phyloP scores from a whole-genome alignment of 2,329 filamentous ascomycete genomes.

The Curvularia sp. region DNA sequence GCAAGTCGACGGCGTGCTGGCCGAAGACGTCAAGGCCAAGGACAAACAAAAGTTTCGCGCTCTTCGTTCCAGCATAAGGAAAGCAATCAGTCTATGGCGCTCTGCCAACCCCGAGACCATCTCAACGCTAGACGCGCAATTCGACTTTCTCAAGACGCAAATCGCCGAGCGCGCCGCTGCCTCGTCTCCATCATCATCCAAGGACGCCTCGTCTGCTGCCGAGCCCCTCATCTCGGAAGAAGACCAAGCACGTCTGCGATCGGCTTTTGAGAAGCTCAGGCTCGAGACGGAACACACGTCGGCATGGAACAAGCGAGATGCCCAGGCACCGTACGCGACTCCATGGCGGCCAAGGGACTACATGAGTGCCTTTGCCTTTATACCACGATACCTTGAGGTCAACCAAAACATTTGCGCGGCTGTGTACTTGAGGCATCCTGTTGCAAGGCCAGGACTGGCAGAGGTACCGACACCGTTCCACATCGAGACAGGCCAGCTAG shows the following conservation, averaged over 20 bases:
- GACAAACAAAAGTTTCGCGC: slow-evolving; percentile 77
- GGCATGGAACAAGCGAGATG: slow-evolving; percentile 59
- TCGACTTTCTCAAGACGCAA: slow-evolving; percentile 52
- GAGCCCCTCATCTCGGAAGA: slow-evolving; percentile 53
- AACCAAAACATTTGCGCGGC: slow-evolving; percentile 97
- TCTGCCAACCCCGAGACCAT: slow-evolving; percentile 53
- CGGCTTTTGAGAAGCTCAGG: slow-evolving; percentile 63
- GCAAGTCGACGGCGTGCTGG: slow-evolving; percentile 67
- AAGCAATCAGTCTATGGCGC: slow-evolving; percentile 65
- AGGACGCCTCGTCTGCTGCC: slow-evolving; percentile 4
- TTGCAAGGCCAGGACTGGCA: slow-evolving; percentile 78
- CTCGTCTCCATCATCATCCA: slow-evolving; percentile 6
- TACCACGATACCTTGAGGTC: slow-evolving; percentile 94
- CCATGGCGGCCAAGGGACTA: slow-evolving; percentile 87
- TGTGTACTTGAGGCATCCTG: slow-evolving; percentile 92
- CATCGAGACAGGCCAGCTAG: slow-evolving; percentile 74
- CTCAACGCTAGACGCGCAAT: slow-evolving; percentile 55
- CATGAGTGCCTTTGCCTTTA: slow-evolving; percentile 93
- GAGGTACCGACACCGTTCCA: slow-evolving; percentile 81
- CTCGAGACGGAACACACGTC: slow-evolving; percentile 78
- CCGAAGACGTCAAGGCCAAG: slow-evolving; percentile 67
- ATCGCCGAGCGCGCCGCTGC: slow-evolving; percentile 26
- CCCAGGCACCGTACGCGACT: slow-evolving; percentile 78
- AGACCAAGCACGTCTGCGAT: slow-evolving; percentile 63
- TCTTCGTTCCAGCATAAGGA: slow-evolving; percentile 71